Base-by-base conservation (phyloP, 2,329 filamentous ascomycete genomes). In the Fonsecaea monophora region DNA sequence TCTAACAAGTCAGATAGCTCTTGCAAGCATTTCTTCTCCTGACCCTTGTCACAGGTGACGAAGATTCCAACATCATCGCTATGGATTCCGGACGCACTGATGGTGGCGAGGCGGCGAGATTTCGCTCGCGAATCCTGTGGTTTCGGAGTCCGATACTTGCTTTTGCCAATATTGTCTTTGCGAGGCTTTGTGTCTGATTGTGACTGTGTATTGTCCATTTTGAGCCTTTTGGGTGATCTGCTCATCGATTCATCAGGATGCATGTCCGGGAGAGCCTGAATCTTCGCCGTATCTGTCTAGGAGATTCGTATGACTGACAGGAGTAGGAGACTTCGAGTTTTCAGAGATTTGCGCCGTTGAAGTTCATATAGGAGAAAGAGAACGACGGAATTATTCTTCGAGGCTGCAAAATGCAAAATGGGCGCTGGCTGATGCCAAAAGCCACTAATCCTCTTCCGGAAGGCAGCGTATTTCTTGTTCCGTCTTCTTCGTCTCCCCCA, bases 11-110 rank as follows among this genome's bases (percentile, higher is more conserved):
- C 86, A 50, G 82, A 76, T 59, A 86, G 78, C 71, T 90, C 87
- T 53, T 79, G 79, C 25, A 86, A 81, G 65, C 85, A 87, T 77
- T 87, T 88, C 48, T 78, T 80, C 77, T 90, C 87, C 73, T 82
- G 84, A 67, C 86, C 86, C 77, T 85, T 86, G 66, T 86, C 83
- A 74, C 87, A 89, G 2, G 87, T 88, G 50, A 86, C 84, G 80
- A 87, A 89, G 34, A 89, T 86, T 10, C 87, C 87, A 59, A 82
- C 81, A 73, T 89, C 86, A 15, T 86, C 87, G 61, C 71, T 74
- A 64, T 81, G 79, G 59, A 82, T 71, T 74, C 72, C 71, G 50
- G 72, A 73, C n/a, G 70, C 62, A 59, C 70, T 72, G 62, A 68
- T 59, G 54, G 45, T 32, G 37, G 42, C 48, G 15, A 32, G 25